Conservation (phyloP, 2,329 filamentous ascomycete genomes). For the Arthrobotrys entomopaga region DNA sequence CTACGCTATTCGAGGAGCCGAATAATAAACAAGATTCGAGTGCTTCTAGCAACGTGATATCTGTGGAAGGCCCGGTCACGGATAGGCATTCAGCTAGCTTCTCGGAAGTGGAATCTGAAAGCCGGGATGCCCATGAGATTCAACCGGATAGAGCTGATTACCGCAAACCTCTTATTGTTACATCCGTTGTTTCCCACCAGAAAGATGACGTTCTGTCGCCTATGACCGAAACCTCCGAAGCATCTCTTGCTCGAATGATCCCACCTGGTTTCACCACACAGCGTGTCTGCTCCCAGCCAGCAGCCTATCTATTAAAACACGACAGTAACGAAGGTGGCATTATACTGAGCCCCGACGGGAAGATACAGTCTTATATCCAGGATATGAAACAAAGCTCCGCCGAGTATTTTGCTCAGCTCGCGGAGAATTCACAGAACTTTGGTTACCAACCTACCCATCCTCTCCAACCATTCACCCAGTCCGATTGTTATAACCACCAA, state of each 20-base stretch:
- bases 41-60: too few species aligned
- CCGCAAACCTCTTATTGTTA: constrained; percentile 5
- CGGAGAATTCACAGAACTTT: too few species aligned
- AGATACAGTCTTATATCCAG: constrained; percentile 2
- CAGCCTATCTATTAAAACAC: constrained; percentile 30
- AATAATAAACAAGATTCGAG: neutral
- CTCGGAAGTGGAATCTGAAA: neutral
- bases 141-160: neutral
- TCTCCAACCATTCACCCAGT: too few species aligned
- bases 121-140: neutral
- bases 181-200: neutral
- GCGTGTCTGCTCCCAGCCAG: constrained; percentile 2
- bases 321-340: constrained; percentile 3
- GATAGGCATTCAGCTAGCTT: neutral
- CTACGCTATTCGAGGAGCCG: neutral
- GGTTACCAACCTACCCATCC: too few species aligned
- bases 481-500: too few species aligned
- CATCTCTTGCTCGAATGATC: neutral
- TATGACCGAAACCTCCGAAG: neutral
- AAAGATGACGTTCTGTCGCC: neutral
- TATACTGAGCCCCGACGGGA: constrained; percentile 6
- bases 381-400: constrained; percentile 5
- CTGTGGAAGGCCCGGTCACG: too few species aligned
- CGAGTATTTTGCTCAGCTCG: too few species aligned
- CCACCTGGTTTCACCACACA: constrained; percentile 15